Evolutionary conservation across 805 yeast species (phyloP).

Genomic region (Scheffersomyces spartinae): DNA sequence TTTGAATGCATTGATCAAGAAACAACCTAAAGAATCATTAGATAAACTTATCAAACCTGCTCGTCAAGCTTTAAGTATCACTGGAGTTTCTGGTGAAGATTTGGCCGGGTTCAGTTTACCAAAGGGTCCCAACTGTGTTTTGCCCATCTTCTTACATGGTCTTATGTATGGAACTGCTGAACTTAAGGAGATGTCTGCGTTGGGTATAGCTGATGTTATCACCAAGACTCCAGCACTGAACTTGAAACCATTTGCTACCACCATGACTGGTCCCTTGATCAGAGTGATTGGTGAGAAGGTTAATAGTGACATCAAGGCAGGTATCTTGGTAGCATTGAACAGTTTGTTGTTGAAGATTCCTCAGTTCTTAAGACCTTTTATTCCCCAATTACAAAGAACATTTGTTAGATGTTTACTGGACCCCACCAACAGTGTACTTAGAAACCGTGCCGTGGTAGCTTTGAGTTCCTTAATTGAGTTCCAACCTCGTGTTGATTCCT

Average conservation of each 20-base stretch:
- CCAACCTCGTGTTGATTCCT: constrained; percentile 91
- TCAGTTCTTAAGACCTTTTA: constrained; percentile 82
- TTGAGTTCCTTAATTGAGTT: constrained; percentile 77
- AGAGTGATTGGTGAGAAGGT: constrained; percentile 97
- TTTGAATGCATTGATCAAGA: constrained; percentile 52
- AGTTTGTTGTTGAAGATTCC: constrained; percentile 75
- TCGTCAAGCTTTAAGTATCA: constrained; percentile 52
- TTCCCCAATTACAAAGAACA: constrained; percentile 96
- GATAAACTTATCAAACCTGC: constrained; percentile 78
- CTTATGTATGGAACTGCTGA: constrained; percentile 84
- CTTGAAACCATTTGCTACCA: constrained; percentile 81
- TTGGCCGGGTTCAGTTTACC: constrained; percentile 66
- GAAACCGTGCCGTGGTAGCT: constrained; percentile 82
- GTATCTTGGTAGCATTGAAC: constrained; percentile 80
- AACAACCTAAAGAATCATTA: constrained; percentile 63
- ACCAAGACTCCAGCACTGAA: constrained; percentile 75
- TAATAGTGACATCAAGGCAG: constrained; percentile 82
- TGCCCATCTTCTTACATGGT: constrained; percentile 91
- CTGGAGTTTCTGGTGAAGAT: constrained; percentile 54
- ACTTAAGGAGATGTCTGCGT: constrained; percentile 77
- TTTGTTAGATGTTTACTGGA: constrained; percentile 88
- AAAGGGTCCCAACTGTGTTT: constrained; percentile 75
- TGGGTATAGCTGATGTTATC: constrained; percentile 80
- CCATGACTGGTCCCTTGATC: constrained; percentile 92
- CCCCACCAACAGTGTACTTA: constrained; percentile 54